Conservation (phyloP, 2,329 filamentous ascomycete genomes). For the Botrytis sinoallii region DNA sequence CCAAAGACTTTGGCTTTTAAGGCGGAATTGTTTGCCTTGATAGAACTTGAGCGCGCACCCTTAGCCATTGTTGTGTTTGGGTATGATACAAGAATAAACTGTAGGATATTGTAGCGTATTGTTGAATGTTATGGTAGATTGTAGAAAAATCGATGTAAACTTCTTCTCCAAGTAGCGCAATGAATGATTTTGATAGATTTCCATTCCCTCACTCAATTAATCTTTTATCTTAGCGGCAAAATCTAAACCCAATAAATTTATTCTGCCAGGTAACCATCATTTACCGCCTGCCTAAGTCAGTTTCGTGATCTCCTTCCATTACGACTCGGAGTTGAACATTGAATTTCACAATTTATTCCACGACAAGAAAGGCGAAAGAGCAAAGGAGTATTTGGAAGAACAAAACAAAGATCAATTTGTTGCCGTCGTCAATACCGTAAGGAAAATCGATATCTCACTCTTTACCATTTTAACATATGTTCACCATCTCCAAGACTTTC, state of each 20-base stretch:
- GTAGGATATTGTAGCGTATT: too few relatives aligned
- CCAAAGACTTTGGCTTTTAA: slow-evolving; percentile 81
- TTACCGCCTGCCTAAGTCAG: not conserved
- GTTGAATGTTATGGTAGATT: not conserved
- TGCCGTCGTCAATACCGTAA: not conserved
- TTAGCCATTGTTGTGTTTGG: slow-evolving; percentile 71
- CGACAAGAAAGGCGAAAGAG: slow-evolving; percentile 1
- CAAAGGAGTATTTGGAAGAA: not conserved
- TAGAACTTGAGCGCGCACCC: slow-evolving; percentile 72
- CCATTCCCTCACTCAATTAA: not conserved
- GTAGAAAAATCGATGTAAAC: not conserved
- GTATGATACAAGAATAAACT: not conserved
- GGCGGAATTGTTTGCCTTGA: slow-evolving; percentile 78
- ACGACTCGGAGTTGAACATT: not conserved
- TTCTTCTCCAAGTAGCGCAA: not conserved
- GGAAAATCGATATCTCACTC: not conserved
- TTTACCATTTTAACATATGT: not conserved
- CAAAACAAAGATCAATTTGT: not conserved
- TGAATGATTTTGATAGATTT: slow-evolving; percentile 6
- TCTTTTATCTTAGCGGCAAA: slow-evolving; percentile 19
- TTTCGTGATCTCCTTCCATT: not conserved
- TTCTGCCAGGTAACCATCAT: not conserved
- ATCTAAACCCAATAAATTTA: not conserved
- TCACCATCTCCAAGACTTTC: not conserved
- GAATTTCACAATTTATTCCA: not conserved